phyloP scores from a whole-genome alignment of 371 early-diverging fungal species.

The Blakeslea trispora region DNA sequence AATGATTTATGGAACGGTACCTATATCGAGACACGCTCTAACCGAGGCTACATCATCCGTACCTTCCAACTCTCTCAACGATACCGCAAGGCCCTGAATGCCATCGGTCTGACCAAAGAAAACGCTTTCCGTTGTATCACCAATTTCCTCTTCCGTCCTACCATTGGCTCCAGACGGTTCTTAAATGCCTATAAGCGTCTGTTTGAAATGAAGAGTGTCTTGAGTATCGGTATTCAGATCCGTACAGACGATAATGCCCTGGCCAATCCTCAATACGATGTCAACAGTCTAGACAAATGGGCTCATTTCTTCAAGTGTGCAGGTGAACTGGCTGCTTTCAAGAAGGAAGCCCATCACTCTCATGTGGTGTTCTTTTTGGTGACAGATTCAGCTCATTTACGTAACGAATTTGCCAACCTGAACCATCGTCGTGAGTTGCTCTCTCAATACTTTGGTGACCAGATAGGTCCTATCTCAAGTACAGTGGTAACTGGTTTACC shows the following conservation, averaged over 20 bases:
- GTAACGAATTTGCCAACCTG: slow-evolving; percentile 43
- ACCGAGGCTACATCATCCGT: slow-evolving; percentile 50
- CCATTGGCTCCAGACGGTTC: slow-evolving; percentile 47
- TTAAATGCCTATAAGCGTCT: slow-evolving; percentile 45
- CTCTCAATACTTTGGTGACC: slow-evolving; percentile 25
- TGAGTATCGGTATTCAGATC: slow-evolving; percentile 48
- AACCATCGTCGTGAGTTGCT: slow-evolving; percentile 29
- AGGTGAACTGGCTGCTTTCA: slow-evolving; percentile 38
- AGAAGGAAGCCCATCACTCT: slow-evolving; percentile 38
- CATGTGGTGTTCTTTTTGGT: slow-evolving; percentile 48
- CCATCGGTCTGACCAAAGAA: slow-evolving; percentile 43
- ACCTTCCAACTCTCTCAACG: slow-evolving; percentile 38
- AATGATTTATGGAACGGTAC: slow-evolving; percentile 46
- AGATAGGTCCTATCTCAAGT: slow-evolving; percentile 29
- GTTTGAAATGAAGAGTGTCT: slow-evolving; percentile 46
- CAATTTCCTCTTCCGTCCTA: slow-evolving; percentile 51
- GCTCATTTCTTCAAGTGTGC: slow-evolving; percentile 52
- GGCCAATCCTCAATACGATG: slow-evolving; percentile 43
- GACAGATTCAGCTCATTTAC: slow-evolving; percentile 44
- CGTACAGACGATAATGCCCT: slow-evolving; percentile 48
- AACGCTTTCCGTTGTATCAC: slow-evolving; percentile 48
- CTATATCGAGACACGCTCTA: slow-evolving; percentile 46
- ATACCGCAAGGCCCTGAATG: slow-evolving; percentile 29
- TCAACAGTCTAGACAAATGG: slow-evolving; percentile 39
- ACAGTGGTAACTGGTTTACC: slow-evolving; percentile 50